Percentiles rank a stretch among this genome's conserved stretches.
These are phyloP conservation scores for Mucor velutinosus DNA, from an alignment of 371 early-diverging fungal species.

Conservation along the genomic window DNA sequence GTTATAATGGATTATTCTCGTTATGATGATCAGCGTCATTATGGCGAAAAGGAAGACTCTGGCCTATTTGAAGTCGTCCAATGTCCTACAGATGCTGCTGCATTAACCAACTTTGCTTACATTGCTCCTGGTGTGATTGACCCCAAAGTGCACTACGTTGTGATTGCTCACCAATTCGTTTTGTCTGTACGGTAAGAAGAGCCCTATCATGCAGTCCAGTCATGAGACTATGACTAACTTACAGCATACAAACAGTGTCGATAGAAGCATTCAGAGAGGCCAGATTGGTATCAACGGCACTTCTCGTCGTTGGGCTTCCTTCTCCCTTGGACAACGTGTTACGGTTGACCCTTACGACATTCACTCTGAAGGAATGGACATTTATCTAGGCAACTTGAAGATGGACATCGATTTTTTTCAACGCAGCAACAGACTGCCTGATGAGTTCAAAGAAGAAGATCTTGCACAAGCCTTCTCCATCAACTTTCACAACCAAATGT, in stretches of 20 bases:
- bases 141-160: constrained; percentile 66
- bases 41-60: constrained; percentile 12
- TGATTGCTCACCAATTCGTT: constrained; percentile 75
- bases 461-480: constrained; percentile 68
- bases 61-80: constrained; percentile 40
- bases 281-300: constrained; percentile 75
- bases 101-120: constrained; percentile 79
- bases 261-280: constrained; percentile 60
- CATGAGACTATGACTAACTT: not conserved
- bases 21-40: constrained; percentile 10
- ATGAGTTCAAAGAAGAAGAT: constrained; percentile 73
- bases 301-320: constrained; percentile 88
- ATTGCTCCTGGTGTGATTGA: constrained; percentile 78
- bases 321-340: constrained; percentile 83
- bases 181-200: constrained; percentile 74
- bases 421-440: constrained; percentile 58
- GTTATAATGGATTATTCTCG: constrained; percentile 18
- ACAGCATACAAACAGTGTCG: constrained; percentile 40
- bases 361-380: constrained; percentile 50
- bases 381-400: constrained; percentile 71
- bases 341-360: constrained; percentile 79
- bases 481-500: constrained; percentile 77
- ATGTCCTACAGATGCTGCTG: constrained; percentile 68
- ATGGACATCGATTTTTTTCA: constrained; percentile 69
- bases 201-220: not conserved